phyloP scores from a whole-genome alignment of 1,284 basidiomycete species.

The Leccinum laetum region DNA sequence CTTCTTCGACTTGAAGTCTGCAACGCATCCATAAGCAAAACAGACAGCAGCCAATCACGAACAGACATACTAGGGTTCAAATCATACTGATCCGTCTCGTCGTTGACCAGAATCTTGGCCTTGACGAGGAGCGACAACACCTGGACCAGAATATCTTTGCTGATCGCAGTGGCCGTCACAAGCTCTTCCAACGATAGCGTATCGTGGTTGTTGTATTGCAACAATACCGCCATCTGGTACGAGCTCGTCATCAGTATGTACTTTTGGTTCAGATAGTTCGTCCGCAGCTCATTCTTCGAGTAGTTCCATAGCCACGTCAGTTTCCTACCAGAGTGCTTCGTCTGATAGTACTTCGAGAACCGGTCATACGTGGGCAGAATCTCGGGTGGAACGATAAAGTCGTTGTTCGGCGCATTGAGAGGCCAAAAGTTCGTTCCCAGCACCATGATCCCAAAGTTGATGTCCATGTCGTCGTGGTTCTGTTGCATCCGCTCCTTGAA shows the following conservation, averaged over 20 bases:
- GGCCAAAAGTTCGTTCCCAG: conserved; percentile 98
- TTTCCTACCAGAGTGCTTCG: conserved; percentile 94
- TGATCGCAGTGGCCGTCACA: conserved; percentile 79
- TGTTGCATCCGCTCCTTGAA: conserved; percentile 96
- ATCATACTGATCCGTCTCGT: conserved; percentile 88
- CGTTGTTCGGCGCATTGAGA: conserved; percentile 78
- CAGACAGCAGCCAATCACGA: not conserved
- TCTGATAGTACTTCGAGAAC: conserved; percentile 93
- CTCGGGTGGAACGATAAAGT: conserved; percentile 89
- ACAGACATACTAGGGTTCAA: conserved; percentile 76
- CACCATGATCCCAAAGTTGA: conserved; percentile 94
- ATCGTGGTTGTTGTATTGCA: conserved; percentile 94
- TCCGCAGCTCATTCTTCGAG: conserved; percentile 94
- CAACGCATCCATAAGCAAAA: conserved; percentile 1
- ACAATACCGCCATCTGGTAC: conserved; percentile 93
- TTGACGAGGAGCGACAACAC: conserved; percentile 86
- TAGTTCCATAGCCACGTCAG: conserved; percentile 99
- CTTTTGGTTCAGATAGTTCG: conserved; percentile 92
- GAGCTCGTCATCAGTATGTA: conserved; percentile 96
- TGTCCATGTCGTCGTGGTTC: conserved; percentile 81
- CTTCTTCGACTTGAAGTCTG: conserved; percentile 98
- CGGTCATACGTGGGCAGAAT: conserved; percentile 88
- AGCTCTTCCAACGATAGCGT: conserved; percentile 84
- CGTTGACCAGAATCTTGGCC: conserved; percentile 86
- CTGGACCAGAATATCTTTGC: conserved; percentile 83